These are phyloP conservation scores for Pyricularia pennisetigena DNA, from an alignment of 2,329 filamentous ascomycete species.

Conservation along the genomic window DNA sequence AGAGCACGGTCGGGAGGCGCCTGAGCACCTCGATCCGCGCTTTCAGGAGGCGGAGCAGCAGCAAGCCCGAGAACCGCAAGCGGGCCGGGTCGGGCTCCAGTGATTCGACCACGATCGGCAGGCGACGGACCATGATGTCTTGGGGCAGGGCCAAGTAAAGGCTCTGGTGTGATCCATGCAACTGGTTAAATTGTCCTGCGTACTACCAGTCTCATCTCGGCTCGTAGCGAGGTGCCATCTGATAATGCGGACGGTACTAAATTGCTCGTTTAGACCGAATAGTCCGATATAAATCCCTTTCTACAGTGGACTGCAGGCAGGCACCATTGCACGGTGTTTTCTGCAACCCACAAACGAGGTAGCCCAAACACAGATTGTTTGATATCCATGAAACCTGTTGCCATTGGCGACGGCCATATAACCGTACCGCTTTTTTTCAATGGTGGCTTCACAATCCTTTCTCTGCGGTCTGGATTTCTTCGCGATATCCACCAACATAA, in stretches of 20 bases:
- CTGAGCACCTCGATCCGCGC: background rate
- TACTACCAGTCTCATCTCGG: background rate
- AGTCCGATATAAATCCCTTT: background rate
- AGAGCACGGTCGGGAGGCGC: background rate
- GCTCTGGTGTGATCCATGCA: background rate
- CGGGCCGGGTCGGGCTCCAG: background rate
- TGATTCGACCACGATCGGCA: background rate
- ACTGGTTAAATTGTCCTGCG: background rate
- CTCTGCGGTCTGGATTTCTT: background rate
- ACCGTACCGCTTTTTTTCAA: background rate
- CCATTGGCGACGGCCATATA: background rate
- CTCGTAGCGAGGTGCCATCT: background rate
- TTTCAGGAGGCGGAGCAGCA: background rate
- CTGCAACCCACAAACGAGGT: background rate
- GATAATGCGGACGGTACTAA: background rate
- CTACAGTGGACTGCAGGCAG: background rate
- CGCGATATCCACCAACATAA: background rate
- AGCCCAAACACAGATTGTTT: background rate
- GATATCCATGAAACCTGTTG: background rate
- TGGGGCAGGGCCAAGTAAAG: background rate
- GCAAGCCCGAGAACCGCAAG: background rate
- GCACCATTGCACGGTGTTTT: background rate
- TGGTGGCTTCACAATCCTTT: background rate
- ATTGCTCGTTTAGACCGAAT: background rate
- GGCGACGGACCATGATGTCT: background rate